Conservation (phyloP, 306 rosid genomes). For the Quercus engelmannii region DNA sequence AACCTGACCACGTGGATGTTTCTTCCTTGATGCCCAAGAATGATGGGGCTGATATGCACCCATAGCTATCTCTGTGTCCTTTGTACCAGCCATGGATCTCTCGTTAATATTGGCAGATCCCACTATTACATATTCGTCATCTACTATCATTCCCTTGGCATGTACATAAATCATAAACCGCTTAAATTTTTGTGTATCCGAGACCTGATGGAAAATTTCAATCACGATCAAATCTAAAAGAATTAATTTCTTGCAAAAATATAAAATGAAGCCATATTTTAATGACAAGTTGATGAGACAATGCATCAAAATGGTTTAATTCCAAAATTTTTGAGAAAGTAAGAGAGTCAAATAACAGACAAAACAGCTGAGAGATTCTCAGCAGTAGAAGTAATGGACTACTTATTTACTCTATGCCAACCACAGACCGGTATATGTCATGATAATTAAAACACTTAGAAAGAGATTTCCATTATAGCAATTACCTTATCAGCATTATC, state of each 20-base stretch:
- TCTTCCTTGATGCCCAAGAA: slow-evolving; percentile 57
- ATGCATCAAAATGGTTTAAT: background rate
- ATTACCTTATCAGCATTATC: slow-evolving; percentile 54
- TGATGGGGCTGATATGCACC: slow-evolving; percentile 93
- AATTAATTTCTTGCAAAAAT: background rate
- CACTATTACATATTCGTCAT: slow-evolving; percentile 78
- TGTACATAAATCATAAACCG: slow-evolving; percentile 95
- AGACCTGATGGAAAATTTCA: slow-evolving; percentile 38
- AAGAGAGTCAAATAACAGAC: background rate
- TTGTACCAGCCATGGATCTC: slow-evolving; percentile 93
- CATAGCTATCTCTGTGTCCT: slow-evolving; percentile 97
- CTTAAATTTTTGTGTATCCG: slow-evolving; percentile 33
- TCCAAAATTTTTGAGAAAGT: background rate
- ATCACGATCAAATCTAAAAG: slow-evolving; percentile 12
- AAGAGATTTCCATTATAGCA: slow-evolving; percentile 4
- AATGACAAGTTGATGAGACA: background rate
- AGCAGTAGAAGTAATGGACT: background rate
- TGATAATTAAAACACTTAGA: background rate
- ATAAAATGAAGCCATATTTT: background rate
- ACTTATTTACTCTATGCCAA: background rate
- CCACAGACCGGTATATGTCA: background rate
- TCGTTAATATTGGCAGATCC: slow-evolving; percentile 98
- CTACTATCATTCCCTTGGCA: slow-evolving; percentile 91
- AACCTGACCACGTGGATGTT: slow-evolving; percentile 84
- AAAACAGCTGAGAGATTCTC: background rate